Base-by-base conservation (phyloP, 148 eudicot species). In the Nepenthes mirabilis region DNA sequence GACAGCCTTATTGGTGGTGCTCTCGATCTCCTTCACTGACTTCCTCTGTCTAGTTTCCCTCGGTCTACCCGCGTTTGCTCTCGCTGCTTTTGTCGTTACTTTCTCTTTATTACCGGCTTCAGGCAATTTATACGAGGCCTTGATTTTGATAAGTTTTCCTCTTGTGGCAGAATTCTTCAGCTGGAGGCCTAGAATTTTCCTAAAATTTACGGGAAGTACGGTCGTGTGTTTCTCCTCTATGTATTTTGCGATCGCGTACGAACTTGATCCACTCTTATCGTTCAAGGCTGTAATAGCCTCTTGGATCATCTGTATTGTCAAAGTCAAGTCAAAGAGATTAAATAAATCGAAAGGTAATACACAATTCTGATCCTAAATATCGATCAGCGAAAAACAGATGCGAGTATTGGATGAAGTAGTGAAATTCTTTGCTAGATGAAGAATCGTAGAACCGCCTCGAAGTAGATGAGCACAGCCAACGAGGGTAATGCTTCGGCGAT, bases 181-280 rank as follows among this genome's bases (percentile, higher is more conserved):
- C 52, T 89, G 93, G 33, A 79, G 85, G 11, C 77, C 82, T 0
- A 89, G 60, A 14, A 79, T 89, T 55, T 85, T 85, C 68, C 85
- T 69, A 77, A 89, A 89, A 51, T 89, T 89, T 9, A 65, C 60
- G 0, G 96, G 90, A 1, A 89, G 72, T 1, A 63, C 90, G 1
- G 83, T 36, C 37, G 80, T 86, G 77, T 85, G 87, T 33, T 81
- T 82, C 65, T 78, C 79, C 33, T 83, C 93, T 67, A 89, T 80
- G 79, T 68, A 76, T 68, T 89, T 86, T 0, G 84, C 93, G 11
- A 89, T 86, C 23, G 96, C 93, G 61, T 89, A 69, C 0, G 85
- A 79, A 49, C 96, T 89, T 51, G 93, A 89, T 34, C 93, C 87
- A 12, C 77, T 64, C 68, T 79, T 89, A 76, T 83, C 93, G 37